Conservation (phyloP, 371 early-diverging fungal genomes). For the Phascolomyces articulosus region DNA sequence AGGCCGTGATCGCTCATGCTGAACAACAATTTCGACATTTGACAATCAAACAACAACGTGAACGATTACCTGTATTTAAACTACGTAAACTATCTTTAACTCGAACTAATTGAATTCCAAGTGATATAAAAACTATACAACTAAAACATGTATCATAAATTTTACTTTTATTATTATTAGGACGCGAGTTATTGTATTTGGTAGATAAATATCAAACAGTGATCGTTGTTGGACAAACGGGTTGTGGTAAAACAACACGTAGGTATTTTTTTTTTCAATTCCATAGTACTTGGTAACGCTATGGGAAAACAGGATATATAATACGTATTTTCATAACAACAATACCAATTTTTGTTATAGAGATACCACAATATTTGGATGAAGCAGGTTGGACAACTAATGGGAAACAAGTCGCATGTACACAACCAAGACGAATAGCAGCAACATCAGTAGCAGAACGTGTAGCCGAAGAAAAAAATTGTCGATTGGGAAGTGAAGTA, state of each 20-base stretch:
- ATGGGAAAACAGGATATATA: too few relatives aligned
- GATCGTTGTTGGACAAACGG: conserved; percentile 64
- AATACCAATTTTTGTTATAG: too few relatives aligned
- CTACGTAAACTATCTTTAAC: conserved; percentile 39
- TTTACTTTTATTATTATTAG: conserved; percentile 21
- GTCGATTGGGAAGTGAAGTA: conserved; percentile 82
- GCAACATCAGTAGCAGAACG: conserved; percentile 96
- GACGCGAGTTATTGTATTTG: conserved; percentile 57
- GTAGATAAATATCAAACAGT: conserved; percentile 71
- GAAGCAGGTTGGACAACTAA: conserved; percentile 68
- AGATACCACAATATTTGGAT: conserved; percentile 82
- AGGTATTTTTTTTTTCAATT: too few relatives aligned
- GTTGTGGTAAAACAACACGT: conserved; percentile 83
- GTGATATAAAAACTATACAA: not conserved
- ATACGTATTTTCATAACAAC: too few relatives aligned
- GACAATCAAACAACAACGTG: conserved; percentile 57
- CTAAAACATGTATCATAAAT: not conserved
- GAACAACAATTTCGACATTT: conserved; percentile 50
- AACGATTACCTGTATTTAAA: conserved; percentile 64
- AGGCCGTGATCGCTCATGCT: conserved; percentile 45
- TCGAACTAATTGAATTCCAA: too few relatives aligned
- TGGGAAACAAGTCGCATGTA: conserved; percentile 76
- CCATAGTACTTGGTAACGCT: too few relatives aligned
- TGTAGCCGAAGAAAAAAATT: conserved; percentile 91
- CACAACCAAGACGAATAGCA: conserved; percentile 96